phyloP scores from a whole-genome alignment of 192 early-diverging fungal species.

The Rhizophagus prolifer region DNA sequence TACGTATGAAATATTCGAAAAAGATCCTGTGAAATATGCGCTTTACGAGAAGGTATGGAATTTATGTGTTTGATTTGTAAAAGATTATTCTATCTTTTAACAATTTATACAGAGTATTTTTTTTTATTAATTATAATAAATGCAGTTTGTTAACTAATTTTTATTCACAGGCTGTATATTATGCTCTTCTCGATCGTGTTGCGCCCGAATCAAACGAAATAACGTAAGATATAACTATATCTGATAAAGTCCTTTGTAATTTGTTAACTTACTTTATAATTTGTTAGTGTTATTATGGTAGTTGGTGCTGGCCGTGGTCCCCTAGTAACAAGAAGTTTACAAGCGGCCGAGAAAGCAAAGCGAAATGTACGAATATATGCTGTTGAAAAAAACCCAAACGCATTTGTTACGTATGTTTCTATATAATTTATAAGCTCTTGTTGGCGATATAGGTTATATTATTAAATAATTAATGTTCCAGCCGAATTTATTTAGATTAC shows the following conservation, averaged over 20 bases:
- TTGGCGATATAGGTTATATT: background rate
- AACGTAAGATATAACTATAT: conserved; percentile 16
- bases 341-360: conserved; percentile 65
- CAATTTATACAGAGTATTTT: background rate
- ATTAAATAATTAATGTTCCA: conserved; percentile 16
- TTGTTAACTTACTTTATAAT: conserved; percentile 15
- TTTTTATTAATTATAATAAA: background rate
- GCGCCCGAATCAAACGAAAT: conserved; percentile 35
- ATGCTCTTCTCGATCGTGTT: conserved; percentile 56
- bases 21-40: conserved; percentile 91
- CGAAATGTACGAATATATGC: conserved; percentile 74
- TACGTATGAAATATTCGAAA: conserved; percentile 97
- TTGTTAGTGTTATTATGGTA: conserved; percentile 75
- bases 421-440: background rate
- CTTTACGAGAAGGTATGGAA: conserved; percentile 74
- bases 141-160: background rate
- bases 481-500: conserved; percentile 49
- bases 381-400: conserved; percentile 97
- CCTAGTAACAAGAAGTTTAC: conserved; percentile 83
- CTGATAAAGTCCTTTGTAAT: background rate
- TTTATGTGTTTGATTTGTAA: background rate
- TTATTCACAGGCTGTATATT: conserved; percentile 47
- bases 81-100: background rate
- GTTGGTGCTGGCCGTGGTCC: conserved; percentile 97
- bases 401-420: conserved; percentile 71